A percentile compares a stretch with the other conserved stretches of the same genome.
phyloP scores from a whole-genome alignment of 176 grass and related monocot species.

The Ensete glaucum region DNA sequence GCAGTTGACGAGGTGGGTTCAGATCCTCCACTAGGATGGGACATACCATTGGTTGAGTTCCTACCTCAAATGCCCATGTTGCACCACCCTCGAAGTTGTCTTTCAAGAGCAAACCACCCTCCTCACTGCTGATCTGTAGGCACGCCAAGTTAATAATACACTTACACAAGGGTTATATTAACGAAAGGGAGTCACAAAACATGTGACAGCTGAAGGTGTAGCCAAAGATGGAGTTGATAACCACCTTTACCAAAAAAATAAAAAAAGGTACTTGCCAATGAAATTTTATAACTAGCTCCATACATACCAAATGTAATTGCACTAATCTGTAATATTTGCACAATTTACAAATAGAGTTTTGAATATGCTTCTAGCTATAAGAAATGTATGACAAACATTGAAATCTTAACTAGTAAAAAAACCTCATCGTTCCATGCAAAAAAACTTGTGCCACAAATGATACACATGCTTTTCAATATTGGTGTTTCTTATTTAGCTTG shows the following conservation, averaged over 20 bases:
- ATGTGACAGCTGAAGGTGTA: background rate
- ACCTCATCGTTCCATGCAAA: background rate
- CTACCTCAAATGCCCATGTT: conserved; percentile 81
- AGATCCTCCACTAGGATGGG: conserved; percentile 78
- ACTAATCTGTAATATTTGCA: no score
- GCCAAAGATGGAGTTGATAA: background rate
- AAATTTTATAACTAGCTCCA: no score
- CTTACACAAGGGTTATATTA: background rate
- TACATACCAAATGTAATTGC: no score
- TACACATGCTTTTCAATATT: background rate
- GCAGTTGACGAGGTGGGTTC: conserved; percentile 64
- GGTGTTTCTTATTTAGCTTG: background rate
- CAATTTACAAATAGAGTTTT: no score
- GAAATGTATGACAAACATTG: no score
- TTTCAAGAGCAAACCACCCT: conserved; percentile 63
- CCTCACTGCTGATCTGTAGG: conserved; percentile 42
- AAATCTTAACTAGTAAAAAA: no score
- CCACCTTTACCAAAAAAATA: background rate
- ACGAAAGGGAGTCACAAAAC: background rate
- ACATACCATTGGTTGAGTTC: conserved; percentile 55
- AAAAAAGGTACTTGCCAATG: no score
- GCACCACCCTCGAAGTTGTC: conserved; percentile 72
- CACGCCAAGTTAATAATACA: background rate
- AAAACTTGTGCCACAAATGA: background rate
- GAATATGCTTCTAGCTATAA: no score